Base-by-base conservation (phyloP, 305 asterid species). In the Striga hermonthica region DNA sequence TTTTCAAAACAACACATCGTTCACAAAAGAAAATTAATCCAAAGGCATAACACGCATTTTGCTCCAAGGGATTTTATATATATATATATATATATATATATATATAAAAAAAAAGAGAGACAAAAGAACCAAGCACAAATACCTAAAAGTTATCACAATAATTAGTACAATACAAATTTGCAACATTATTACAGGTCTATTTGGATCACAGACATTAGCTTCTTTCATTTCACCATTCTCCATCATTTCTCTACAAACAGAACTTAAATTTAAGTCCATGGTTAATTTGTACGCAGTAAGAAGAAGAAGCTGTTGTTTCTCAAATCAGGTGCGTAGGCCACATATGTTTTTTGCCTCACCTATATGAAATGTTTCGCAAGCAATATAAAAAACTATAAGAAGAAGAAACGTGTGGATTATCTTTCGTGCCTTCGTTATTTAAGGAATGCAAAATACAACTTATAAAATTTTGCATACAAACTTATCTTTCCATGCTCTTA, bases 1-100 rank as follows among this genome's bases (percentile, higher is more conserved):
- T 35, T 64, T 11, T 40, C 37, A 55, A 39, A 55, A 47, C 44
- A 34, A 11, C 8, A 43, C 22, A 65, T 6, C 52, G 7, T 35
- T 13, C 9, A 55, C 37, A 71, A 57, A 62, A 65, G 50, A 71
- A 16, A 49, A 22, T 55, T 34, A 75, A 61, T 41, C 59, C 52
- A 66, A 65, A 47, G 34, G 62, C 52, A 60, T 14, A 41, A 56
- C 60, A 60, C 55, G 43, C 31, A 54, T 12, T 57, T 31, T 9
- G 62, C 45, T 15, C n/a, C 55, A 22, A n/a, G 60, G 31, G n/a
- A 53, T 22, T n/a, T n/a, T n/a, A n/a, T n/a, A n/a, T n/a, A n/a
- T n/a, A n/a, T n/a, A n/a, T n/a, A n/a, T n/a, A n/a, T n/a, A n/a
- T n/a, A n/a, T n/a, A n/a, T n/a, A n/a, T n/a, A n/a, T n/a, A n/a